Evolutionary conservation across 1,284 basidiomycete species (phyloP).

Genomic region (Sparassis latifolia): DNA sequence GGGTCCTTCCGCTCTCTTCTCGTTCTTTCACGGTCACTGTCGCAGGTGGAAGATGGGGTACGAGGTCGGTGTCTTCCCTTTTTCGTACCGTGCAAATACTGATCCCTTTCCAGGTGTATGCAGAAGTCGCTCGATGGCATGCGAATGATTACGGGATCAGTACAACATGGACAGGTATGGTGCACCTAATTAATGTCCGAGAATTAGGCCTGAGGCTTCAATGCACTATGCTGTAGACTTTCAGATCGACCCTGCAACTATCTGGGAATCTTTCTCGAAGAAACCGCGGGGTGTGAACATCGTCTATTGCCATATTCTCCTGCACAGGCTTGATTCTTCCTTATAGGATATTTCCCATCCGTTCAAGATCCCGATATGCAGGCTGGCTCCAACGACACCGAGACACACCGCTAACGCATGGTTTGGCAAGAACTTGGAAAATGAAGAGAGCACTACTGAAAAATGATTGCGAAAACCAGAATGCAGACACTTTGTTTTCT

Average conservation of each 20-base stretch:
- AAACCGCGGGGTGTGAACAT: neutral
- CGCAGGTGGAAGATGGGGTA: neutral
- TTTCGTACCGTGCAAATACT: slow-evolving; percentile 43
- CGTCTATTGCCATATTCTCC: neutral
- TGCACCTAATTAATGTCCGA: neutral
- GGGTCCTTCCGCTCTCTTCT: slow-evolving; percentile 1
- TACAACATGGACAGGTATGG: neutral
- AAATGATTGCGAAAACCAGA: too few relatives aligned
- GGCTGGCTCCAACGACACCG: slow-evolving; percentile 1
- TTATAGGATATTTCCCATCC: neutral
- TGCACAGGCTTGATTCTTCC: neutral
- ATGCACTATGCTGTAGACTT: neutral
- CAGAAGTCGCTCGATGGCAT: slow-evolving; percentile 75
- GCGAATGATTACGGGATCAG: slow-evolving; percentile 65
- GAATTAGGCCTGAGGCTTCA: neutral
- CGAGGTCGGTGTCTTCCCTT: neutral
- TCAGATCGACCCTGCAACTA: neutral
- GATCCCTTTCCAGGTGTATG: slow-evolving; percentile 76
- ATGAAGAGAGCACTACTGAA: too few relatives aligned
- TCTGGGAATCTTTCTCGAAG: neutral
- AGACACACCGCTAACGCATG: too few relatives aligned
- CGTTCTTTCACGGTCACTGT: slow-evolving; percentile 7
- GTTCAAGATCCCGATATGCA: neutral
- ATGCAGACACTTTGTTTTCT: too few relatives aligned
- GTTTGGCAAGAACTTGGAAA: too few relatives aligned